phyloP scores from a whole-genome alignment of 2,329 filamentous ascomycete species.

The Cadophora malorum region DNA sequence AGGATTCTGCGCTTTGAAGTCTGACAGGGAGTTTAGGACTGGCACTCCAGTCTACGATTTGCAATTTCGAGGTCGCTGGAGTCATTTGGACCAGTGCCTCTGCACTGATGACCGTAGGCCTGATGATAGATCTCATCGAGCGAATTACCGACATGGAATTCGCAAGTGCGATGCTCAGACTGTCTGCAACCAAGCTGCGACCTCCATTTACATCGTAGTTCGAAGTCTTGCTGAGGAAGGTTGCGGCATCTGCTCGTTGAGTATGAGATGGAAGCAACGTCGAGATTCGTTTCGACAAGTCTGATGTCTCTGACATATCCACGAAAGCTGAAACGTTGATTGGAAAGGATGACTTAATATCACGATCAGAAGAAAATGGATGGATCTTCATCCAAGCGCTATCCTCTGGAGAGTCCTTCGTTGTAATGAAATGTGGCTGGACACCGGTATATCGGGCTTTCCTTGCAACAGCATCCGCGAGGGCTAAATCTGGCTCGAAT shows the following conservation, averaged over 20 bases:
- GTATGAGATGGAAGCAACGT: constrained; percentile 10
- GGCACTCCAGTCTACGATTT: constrained; percentile 24
- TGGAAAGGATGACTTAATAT: constrained; percentile 7
- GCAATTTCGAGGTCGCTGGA: neutral
- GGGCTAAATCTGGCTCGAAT: constrained; percentile 14
- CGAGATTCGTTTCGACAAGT: neutral
- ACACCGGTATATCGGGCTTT: constrained; percentile 12
- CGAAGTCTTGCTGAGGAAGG: constrained; percentile 1
- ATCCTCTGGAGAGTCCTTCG: neutral
- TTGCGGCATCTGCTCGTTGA: neutral
- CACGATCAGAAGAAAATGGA: constrained; percentile 17
- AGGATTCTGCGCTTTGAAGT: constrained; percentile 10
- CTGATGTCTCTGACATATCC: constrained; percentile 12
- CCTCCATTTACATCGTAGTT: neutral
- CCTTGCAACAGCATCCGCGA: constrained; percentile 15
- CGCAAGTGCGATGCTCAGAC: constrained; percentile 19
- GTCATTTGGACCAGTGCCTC: neutral
- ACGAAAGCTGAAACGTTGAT: constrained; percentile 12
- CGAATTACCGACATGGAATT: constrained; percentile 19
- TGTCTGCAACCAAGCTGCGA: neutral
- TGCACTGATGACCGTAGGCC: neutral
- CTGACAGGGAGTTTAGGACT: neutral
- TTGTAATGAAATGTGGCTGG: constrained; percentile 19
- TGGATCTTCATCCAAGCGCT: constrained; percentile 4
- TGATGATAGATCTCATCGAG: neutral